Evolutionary conservation across 495 filamentous ascomycete genomes (phyloP).

Genomic region (Pseudotulostoma volvatum): DNA sequence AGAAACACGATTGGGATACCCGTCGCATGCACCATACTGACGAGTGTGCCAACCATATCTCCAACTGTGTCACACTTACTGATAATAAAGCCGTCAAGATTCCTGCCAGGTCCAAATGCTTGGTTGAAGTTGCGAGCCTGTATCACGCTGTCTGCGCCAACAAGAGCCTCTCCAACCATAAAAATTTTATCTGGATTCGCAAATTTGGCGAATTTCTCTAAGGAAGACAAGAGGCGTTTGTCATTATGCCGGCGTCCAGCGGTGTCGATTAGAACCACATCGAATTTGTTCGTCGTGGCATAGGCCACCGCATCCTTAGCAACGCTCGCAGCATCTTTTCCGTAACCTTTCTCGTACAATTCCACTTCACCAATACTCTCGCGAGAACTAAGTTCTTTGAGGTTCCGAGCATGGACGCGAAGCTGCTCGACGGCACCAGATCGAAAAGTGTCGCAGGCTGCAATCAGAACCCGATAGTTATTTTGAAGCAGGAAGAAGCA

Average conservation of each 20-base stretch:
- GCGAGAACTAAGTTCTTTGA: constrained; percentile 67
- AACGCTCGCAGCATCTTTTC: constrained; percentile 89
- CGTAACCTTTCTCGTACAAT: constrained; percentile 91
- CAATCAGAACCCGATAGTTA: constrained; percentile 87
- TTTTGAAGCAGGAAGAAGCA: constrained; percentile 96
- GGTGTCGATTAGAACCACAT: constrained; percentile 94
- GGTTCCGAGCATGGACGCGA: constrained; percentile 79
- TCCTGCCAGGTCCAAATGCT: constrained; percentile 66
- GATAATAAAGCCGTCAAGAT: constrained; percentile 90
- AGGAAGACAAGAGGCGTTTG: constrained; percentile 76
- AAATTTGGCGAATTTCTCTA: constrained; percentile 95
- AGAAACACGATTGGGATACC: constrained; percentile 89
- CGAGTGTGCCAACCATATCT: constrained; percentile 93
- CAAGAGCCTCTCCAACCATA: constrained; percentile 96
- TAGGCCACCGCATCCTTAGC: constrained; percentile 82
- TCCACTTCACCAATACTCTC: constrained; percentile 68
- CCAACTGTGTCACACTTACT: constrained; percentile 97
- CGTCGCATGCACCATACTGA: constrained; percentile 95
- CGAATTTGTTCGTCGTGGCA: constrained; percentile 56
- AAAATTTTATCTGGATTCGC: constrained; percentile 94
- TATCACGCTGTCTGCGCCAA: constrained; percentile 84
- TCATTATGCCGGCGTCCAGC: constrained; percentile 93
- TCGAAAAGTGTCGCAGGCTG: constrained; percentile 92
- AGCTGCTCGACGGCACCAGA: constrained; percentile 95
- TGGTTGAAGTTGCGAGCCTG: constrained; percentile 93